Base-by-base conservation (phyloP, 2,329 filamentous ascomycete species). In the Beauveria sp. region DNA sequence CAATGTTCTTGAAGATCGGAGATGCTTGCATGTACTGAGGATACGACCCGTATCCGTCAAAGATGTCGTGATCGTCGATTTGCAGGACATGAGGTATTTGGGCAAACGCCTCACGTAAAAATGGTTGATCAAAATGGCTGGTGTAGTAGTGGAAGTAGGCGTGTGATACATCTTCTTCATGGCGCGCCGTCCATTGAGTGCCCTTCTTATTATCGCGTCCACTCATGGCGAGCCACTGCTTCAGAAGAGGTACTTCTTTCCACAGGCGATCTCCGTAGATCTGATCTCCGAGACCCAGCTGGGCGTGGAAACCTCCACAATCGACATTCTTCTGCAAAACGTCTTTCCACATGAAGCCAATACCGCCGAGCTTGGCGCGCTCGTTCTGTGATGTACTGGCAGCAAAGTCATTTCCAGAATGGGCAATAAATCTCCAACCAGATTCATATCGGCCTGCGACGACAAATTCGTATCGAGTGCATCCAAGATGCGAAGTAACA, bases 71-170 rank as follows among this genome's bases (percentile, higher is more conserved):
- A 70, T 98, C 95, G 70, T 99, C 93, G 59, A 99, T 87, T 71
- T 96, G 91, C 68, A 96, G 82, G 59, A 99, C 80, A 71, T 97
- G 93, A 46, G 95, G 95, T 65, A 99, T 97, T 77, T 99, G 95
- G 24, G 95, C 95, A 78, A 96, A 99, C 0, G 93, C 93, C 75
- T 99, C 95, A 64, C 95, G 82, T 66, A 99, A 75, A 74, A 96
- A 93, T 7, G 93, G 93, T 75, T 99, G 95, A 71, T 99, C 95
- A 72, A 99, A 98, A 74, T 98, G 93, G 67, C 92, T 96, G 1
- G 93, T 96, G 73, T 99, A 99, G 74, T 96, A 99, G 74, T 99
- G 95, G 75, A 99, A 99, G 77, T 96, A 99, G 8, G 95, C 93
- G 75, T 98, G 93, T 2, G 89, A 88, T 20, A 96, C 91, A 70